These are phyloP conservation scores for Eurotiales sp. DNA, from an alignment of 2,329 filamentous ascomycete genomes.

Conservation along the genomic window DNA sequence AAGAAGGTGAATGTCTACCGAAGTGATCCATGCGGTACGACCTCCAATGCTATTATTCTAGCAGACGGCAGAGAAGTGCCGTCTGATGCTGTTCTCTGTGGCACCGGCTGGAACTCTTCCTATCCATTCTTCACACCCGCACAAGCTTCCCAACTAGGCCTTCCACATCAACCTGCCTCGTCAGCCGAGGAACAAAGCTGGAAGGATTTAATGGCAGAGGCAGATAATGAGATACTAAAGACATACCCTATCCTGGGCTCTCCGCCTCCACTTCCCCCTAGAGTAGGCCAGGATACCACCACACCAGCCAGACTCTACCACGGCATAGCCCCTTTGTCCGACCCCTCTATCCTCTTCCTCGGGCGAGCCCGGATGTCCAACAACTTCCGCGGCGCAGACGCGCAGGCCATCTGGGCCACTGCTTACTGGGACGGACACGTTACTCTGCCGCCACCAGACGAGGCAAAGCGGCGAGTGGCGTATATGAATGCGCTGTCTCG, in stretches of 20 bases:
- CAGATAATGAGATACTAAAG: constrained; percentile 1
- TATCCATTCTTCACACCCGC: constrained; percentile 5
- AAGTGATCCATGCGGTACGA: constrained; percentile 7
- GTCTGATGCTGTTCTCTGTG: constrained; percentile 1
- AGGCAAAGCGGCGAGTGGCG: constrained; percentile 4
- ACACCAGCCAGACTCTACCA: constrained; percentile 7
- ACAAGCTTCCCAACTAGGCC: constrained; percentile 7
- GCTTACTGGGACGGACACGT: constrained; percentile 9
- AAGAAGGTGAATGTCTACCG: constrained; percentile 8
- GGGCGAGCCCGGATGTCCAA: constrained; percentile 7
- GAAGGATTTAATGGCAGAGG: background rate
- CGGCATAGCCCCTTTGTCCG: constrained; percentile 3
- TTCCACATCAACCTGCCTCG: background rate
- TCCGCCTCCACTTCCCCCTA: background rate
- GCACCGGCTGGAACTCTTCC: constrained; percentile 7
- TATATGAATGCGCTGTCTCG: constrained; percentile 10
- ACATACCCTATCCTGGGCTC: constrained; percentile 4
- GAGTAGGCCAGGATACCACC: background rate
- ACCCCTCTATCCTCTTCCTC: constrained; percentile 4
- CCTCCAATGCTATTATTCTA: constrained; percentile 3
- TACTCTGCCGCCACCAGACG: constrained; percentile 1
- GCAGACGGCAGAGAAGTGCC: background rate
- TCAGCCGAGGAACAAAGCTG: constrained; percentile 1
- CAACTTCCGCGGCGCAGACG: constrained; percentile 6
- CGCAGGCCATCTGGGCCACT: constrained; percentile 8